These are phyloP conservation scores for Powellomyces hirtus DNA, from an alignment of 192 early-diverging fungal species.

Conservation along the genomic window DNA sequence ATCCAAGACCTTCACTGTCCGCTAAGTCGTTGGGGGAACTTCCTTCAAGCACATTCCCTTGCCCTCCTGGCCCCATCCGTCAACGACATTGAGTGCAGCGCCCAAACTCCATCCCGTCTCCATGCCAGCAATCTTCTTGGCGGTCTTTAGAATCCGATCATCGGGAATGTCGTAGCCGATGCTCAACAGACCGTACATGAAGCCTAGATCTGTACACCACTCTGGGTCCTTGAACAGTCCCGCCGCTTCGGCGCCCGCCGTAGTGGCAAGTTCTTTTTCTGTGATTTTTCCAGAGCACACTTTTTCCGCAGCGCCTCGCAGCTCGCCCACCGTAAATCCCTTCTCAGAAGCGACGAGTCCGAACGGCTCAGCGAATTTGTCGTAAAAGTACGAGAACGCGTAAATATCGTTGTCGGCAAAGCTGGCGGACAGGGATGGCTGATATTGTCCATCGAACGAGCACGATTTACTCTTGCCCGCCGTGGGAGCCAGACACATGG, in stretches of 20 bases:
- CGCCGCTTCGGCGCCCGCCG: conserved; percentile 3
- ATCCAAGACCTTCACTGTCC: no score
- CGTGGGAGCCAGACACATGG: conserved; percentile 45
- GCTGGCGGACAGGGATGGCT: conserved; percentile 69
- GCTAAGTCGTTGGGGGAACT: no score
- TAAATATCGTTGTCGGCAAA: conserved; percentile 77
- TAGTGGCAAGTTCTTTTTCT: conserved; percentile 1
- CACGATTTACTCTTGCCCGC: conserved; percentile 46
- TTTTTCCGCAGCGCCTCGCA: conserved; percentile 63
- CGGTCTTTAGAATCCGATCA: conserved; percentile 67
- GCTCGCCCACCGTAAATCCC: conserved; percentile 69
- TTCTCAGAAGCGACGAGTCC: conserved; percentile 24
- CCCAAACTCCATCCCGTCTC: conserved; percentile 98
- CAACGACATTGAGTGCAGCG: conserved; percentile 81
- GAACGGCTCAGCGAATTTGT: conserved; percentile 67
- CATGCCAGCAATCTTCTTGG: conserved; percentile 87
- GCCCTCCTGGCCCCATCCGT: conserved; percentile 37
- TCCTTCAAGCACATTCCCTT: conserved; percentile 18
- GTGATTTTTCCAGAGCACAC: conserved; percentile 54
- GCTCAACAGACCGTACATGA: conserved; percentile 78
- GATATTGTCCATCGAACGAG: conserved; percentile 90
- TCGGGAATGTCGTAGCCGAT: conserved; percentile 81
- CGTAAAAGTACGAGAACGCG: conserved; percentile 96
- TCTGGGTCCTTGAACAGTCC: conserved; percentile 51
- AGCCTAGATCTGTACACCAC: conserved; percentile 90